A percentile compares a stretch with the other conserved stretches of the same genome.
Evolutionary conservation across 2,329 filamentous ascomycete species (phyloP).

Genomic region (Didymella exigua): DNA sequence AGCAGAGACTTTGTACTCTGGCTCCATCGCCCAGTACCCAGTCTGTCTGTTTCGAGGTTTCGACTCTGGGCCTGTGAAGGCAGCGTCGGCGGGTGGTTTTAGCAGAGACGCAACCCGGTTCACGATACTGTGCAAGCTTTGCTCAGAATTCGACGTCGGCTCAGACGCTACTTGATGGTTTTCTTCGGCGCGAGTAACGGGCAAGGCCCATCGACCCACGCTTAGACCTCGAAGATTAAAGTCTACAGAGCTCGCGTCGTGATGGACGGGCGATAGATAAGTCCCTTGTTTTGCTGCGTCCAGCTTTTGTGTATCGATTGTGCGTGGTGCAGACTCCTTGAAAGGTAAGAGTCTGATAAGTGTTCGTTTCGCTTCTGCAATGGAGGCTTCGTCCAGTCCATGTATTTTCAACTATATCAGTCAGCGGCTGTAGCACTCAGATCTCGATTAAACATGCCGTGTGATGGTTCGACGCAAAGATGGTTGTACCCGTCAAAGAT

Average conservation of each 20-base stretch:
- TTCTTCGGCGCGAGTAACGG: constrained; percentile 12
- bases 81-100: constrained; percentile 2
- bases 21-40: constrained; percentile 23
- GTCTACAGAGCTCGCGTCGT: constrained; percentile 29
- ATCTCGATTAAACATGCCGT: constrained; percentile 21
- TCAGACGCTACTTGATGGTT: not conserved
- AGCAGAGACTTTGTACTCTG: constrained; percentile 24
- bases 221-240: constrained; percentile 26
- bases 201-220: constrained; percentile 38
- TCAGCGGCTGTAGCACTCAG: not conserved
- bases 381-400: constrained; percentile 28
- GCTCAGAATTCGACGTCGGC: not conserved
- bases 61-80: not conserved
- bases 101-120: constrained; percentile 4
- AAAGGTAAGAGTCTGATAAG: constrained; percentile 38
- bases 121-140: constrained; percentile 3
- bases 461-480: constrained; percentile 17
- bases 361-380: constrained; percentile 37
- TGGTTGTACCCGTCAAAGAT: constrained; percentile 31
- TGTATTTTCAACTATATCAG: constrained; percentile 35
- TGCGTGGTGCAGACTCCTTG: constrained; percentile 15
- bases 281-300: constrained; percentile 16
- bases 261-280: constrained; percentile 25
- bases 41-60: constrained; percentile 10
- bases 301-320: constrained; percentile 28